A percentile compares a stretch with the other conserved stretches of the same genome.
phyloP scores from a whole-genome alignment of 2,329 filamentous ascomycete genomes.

The Helotiales sp. region DNA sequence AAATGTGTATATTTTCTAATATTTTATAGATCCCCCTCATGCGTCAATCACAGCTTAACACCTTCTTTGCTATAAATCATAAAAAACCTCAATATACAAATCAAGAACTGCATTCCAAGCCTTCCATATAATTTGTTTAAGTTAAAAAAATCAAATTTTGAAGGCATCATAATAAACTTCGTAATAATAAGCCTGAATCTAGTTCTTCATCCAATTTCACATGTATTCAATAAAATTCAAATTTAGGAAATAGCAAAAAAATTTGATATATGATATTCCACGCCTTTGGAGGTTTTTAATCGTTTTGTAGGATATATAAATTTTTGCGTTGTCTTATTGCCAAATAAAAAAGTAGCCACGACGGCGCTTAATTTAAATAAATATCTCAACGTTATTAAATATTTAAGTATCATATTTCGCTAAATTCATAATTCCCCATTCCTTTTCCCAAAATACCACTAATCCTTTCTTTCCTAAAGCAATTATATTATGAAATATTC shows the following conservation, averaged over 20 bases:
- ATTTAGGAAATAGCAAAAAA: constrained; percentile 19
- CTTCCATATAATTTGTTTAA: too few species aligned
- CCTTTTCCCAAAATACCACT: constrained; percentile 18
- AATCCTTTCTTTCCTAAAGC: constrained; percentile 6
- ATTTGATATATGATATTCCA: constrained; percentile 5
- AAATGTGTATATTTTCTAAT: too few species aligned
- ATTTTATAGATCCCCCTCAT: too few species aligned
- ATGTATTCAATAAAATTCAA: constrained; percentile 25
- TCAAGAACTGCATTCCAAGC: too few species aligned
- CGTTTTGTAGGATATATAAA: constrained; percentile 4
- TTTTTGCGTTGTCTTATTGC: constrained; percentile 15
- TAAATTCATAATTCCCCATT: constrained; percentile 18
- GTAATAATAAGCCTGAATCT: constrained; percentile 20
- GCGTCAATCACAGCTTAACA: too few species aligned
- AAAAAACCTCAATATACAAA: too few species aligned
- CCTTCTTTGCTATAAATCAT: too few species aligned
- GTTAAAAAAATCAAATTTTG: not conserved
- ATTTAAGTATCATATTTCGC: constrained; percentile 1
- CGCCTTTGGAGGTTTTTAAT: not conserved
- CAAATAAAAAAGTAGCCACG: too few species aligned
- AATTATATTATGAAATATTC: constrained; percentile 19
- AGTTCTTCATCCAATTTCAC: constrained; percentile 24
- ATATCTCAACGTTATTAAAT: not conserved
- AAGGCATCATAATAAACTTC: not conserved
- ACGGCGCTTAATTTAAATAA: not conserved